Conservation (phyloP, 495 filamentous ascomycete species). For the Cudoniella acicularis region DNA sequence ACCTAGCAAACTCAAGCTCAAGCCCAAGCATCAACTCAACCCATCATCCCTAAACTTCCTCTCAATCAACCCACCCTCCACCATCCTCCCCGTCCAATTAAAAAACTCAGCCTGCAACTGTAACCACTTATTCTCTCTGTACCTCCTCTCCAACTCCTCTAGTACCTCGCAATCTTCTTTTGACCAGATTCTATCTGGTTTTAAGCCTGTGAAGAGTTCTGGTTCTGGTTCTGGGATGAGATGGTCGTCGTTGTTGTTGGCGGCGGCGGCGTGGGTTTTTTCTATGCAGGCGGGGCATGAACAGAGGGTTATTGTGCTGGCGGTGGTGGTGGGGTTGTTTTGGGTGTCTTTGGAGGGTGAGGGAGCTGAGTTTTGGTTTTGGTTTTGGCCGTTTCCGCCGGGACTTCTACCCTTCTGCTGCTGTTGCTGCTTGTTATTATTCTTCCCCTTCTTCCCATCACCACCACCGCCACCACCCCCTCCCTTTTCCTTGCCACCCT, state of each 20-base stretch:
- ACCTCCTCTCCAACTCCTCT: conserved; percentile 25
- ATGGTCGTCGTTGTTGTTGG: neutral
- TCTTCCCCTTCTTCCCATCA: too few relatives aligned
- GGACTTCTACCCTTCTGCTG: too few relatives aligned
- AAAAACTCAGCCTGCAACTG: conserved; percentile 32
- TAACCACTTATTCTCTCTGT: conserved; percentile 29
- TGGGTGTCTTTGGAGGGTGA: too few relatives aligned
- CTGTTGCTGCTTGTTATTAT: too few relatives aligned
- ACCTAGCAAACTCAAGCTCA: neutral
- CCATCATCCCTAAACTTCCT: conserved; percentile 29
- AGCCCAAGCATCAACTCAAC: neutral
- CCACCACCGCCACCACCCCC: too few relatives aligned
- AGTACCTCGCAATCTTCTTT: conserved; percentile 29
- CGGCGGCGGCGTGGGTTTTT: neutral
- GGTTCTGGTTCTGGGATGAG: neutral
- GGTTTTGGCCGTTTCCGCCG: too few relatives aligned
- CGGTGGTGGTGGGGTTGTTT: too few relatives aligned
- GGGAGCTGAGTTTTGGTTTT: too few relatives aligned
- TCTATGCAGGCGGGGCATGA: too few relatives aligned
- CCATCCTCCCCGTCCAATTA: conserved; percentile 32
- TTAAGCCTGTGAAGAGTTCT: conserved; percentile 2
- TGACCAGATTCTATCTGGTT: conserved; percentile 26
- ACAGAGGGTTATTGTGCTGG: too few relatives aligned
- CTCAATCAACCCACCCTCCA: conserved; percentile 28
- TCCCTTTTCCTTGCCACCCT: too few relatives aligned